phyloP scores from a whole-genome alignment of 148 eudicot genomes.

The Fagopyrum homotropicum region DNA sequence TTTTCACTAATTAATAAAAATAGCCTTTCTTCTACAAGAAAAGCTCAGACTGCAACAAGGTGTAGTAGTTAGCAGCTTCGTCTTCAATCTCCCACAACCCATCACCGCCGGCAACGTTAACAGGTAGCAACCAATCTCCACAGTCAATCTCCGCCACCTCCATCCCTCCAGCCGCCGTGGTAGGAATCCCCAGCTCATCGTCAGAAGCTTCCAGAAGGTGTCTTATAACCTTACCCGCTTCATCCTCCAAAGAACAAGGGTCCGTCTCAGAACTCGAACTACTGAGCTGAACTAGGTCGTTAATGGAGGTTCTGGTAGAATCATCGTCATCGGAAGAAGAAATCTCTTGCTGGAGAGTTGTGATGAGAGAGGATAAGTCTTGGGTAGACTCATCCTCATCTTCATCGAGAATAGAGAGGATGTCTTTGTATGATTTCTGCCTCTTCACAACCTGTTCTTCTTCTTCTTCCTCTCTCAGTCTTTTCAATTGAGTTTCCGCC shows the following conservation, averaged over 20 bases:
- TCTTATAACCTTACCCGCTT: conserved; percentile 15
- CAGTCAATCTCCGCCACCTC: conserved; percentile 15
- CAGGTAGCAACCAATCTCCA: conserved; percentile 19
- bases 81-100: conserved; percentile 87
- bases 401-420: conserved; percentile 53
- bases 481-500: neutral
- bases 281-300: neutral
- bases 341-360: conserved; percentile 55
- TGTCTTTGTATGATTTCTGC: conserved; percentile 36
- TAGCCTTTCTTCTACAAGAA: conserved; percentile 30
- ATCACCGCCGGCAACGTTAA: conserved; percentile 19
- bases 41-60: conserved; percentile 59
- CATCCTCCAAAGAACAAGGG: neutral
- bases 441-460: conserved; percentile 20
- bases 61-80: conserved; percentile 65
- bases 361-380: conserved; percentile 46
- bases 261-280: conserved; percentile 21
- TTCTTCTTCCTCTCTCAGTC: neutral
- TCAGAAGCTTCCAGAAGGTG: conserved; percentile 92
- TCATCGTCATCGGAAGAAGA: conserved; percentile 1
- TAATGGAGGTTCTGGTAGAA: neutral
- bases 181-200: conserved; percentile 73
- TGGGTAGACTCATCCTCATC: conserved; percentile 25
- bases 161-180: neutral
- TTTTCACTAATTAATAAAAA: neutral